A percentile compares a stretch with the other conserved stretches of the same genome.
phyloP scores from a whole-genome alignment of 805 yeast genomes.

The Suhomyces faveliae region DNA sequence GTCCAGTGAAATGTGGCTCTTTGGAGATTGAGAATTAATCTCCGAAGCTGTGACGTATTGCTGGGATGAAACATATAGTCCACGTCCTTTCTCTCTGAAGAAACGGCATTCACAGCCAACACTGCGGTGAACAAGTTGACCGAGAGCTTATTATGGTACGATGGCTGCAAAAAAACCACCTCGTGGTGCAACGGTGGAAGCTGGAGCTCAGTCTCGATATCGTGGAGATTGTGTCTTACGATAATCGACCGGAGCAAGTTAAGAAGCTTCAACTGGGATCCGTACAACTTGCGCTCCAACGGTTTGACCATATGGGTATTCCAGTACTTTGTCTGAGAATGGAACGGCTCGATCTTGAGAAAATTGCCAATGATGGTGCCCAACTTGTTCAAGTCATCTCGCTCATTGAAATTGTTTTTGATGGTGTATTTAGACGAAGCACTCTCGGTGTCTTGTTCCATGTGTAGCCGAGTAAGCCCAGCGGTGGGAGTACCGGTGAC shows the following conservation, averaged over 20 bases:
- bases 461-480: conserved; percentile 59
- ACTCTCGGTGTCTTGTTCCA: conserved; percentile 20
- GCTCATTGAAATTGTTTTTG: conserved; percentile 49
- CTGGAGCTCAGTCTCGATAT: conserved; percentile 53
- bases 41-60: conserved; percentile 51
- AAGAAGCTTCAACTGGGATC: conserved; percentile 40
- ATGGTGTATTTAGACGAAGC: conserved; percentile 41
- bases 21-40: conserved; percentile 60
- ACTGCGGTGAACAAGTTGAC: conserved; percentile 66
- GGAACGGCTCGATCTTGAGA: conserved; percentile 60
- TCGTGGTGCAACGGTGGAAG: conserved; percentile 60
- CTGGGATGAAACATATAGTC: conserved; percentile 72
- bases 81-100: conserved; percentile 63
- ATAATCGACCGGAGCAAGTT: conserved; percentile 47
- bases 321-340: conserved; percentile 49
- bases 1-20: conserved; percentile 75
- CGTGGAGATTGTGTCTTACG: conserved; percentile 55
- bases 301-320: conserved; percentile 45
- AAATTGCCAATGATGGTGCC: conserved; percentile 55
- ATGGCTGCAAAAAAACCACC: conserved; percentile 59
- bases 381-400: conserved; percentile 51
- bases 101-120: conserved; percentile 68
- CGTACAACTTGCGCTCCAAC: conserved; percentile 37
- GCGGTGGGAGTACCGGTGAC: conserved; percentile 77
- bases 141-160: conserved; percentile 59